These are phyloP conservation scores for Stevia rebaudiana DNA, from an alignment of 140 eudicot genomes.

Conservation along the genomic window DNA sequence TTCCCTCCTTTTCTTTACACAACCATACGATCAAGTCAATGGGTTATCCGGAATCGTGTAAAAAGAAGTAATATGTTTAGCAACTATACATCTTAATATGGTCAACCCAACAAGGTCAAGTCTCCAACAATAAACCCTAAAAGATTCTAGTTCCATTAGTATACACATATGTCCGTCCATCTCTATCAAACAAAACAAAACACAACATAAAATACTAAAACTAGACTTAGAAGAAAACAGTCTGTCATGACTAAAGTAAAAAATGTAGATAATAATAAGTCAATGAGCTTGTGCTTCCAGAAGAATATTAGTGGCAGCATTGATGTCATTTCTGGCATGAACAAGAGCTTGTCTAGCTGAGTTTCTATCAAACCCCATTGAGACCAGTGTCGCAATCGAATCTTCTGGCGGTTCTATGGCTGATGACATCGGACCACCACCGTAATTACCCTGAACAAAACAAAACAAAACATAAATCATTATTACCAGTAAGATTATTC, in stretches of 20 bases:
- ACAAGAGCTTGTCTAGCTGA: slow-evolving; percentile 93
- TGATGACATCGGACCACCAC: slow-evolving; percentile 46
- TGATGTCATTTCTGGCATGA: slow-evolving; percentile 82
- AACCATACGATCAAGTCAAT: too few relatives aligned
- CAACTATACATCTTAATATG: slow-evolving; percentile 23
- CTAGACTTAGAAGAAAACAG: slow-evolving; percentile 10
- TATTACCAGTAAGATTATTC: too few relatives aligned
- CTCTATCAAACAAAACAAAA: slow-evolving; percentile 15
- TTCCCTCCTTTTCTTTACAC: too few relatives aligned
- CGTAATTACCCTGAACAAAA: slow-evolving; percentile 53
- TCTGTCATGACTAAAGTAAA: background rate
- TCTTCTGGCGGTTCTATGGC: slow-evolving; percentile 70
- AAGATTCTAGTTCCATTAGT: slow-evolving; percentile 21
- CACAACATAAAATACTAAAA: slow-evolving; percentile 5
- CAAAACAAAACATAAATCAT: background rate
- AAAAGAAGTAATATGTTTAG: background rate
- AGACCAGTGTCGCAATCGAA: slow-evolving; percentile 62
- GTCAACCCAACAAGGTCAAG: slow-evolving; percentile 11
- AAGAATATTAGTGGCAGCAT: slow-evolving; percentile 85
- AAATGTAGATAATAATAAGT: slow-evolving; percentile 12
- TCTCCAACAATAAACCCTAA: slow-evolving; percentile 24
- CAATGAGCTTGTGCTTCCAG: slow-evolving; percentile 70
- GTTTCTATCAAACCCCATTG: slow-evolving; percentile 89
- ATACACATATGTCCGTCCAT: slow-evolving; percentile 35
- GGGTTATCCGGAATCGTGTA: background rate